phyloP scores from a whole-genome alignment of 2,329 filamentous ascomycete genomes.

The Trichoderma afroharzianum region DNA sequence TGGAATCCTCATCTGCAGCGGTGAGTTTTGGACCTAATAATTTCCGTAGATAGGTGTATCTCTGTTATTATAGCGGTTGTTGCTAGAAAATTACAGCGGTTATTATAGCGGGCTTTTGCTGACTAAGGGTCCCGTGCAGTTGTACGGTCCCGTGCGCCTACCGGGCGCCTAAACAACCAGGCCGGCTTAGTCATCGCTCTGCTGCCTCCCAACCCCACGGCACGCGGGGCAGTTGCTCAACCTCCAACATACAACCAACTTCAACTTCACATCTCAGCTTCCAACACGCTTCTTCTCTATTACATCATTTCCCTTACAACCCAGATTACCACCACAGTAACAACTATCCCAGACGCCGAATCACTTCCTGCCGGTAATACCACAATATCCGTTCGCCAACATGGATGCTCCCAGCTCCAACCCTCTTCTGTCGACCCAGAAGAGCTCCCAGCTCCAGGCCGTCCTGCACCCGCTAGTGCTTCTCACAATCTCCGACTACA shows the following conservation, averaged over 20 bases:
- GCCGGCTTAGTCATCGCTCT: not conserved
- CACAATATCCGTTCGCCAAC: slow-evolving; percentile 19
- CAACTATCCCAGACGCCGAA: not conserved
- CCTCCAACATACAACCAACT: not conserved
- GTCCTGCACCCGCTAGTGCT: slow-evolving; percentile 91
- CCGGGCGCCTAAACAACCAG: not conserved
- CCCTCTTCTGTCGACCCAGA: slow-evolving; percentile 62
- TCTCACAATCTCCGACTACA: slow-evolving; percentile 94
- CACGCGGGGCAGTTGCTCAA: slow-evolving; percentile 1
- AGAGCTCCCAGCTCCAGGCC: slow-evolving; percentile 71
- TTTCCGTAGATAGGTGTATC: no score
- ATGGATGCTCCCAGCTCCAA: slow-evolving; percentile 51
- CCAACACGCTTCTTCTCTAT: not conserved
- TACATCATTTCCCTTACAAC: not conserved
- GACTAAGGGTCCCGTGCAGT: no score
- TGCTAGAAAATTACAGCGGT: no score
- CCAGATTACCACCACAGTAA: not conserved
- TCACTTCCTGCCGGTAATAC: no score
- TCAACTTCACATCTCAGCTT: not conserved
- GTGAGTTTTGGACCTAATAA: no score
- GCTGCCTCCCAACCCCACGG: not conserved
- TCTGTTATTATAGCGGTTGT: no score
- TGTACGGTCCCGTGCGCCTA: no score
- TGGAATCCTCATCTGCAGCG: no score
- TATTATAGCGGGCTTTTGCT: no score